A percentile compares a stretch with the other conserved stretches of the same genome.
These are phyloP conservation scores for Cryptosporidium tyzzeri DNA, from an alignment of 169 alveolate genomes.

Conservation along the genomic window DNA sequence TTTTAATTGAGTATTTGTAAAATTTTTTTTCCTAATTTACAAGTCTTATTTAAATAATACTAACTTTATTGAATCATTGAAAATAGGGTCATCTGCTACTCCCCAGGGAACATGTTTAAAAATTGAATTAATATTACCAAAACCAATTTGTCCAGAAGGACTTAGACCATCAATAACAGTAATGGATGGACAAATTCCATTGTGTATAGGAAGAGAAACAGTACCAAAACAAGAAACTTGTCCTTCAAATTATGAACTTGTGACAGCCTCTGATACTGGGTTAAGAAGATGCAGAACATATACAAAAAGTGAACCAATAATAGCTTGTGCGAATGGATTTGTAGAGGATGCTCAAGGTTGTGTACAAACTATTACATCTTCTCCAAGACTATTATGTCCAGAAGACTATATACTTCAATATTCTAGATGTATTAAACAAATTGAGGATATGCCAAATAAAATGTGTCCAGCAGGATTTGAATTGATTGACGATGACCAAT, in stretches of 20 bases:
- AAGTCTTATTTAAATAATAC: not conserved
- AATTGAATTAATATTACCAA: constrained; percentile 53
- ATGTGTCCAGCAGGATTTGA: constrained; percentile 75
- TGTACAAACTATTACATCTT: constrained; percentile 42
- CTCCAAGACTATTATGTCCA: constrained; percentile 61
- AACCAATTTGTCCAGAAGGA: constrained; percentile 65
- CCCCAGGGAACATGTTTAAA: constrained; percentile 69
- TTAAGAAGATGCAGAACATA: constrained; percentile 71
- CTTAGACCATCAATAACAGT: constrained; percentile 42
- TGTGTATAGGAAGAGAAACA: constrained; percentile 61
- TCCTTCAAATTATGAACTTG: constrained; percentile 70
- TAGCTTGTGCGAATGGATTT: constrained; percentile 71
- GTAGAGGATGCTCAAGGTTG: constrained; percentile 67
- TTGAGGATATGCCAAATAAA: constrained; percentile 73
- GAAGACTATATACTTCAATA: constrained; percentile 69
- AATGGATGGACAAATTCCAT: constrained; percentile 67
- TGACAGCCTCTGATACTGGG: constrained; percentile 67
- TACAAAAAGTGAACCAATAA: constrained; percentile 68
- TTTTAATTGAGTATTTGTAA: not conserved
- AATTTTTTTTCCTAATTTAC: not conserved
- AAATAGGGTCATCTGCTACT: constrained; percentile 56
- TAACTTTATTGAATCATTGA: not conserved
- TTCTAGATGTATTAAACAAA: constrained; percentile 66
- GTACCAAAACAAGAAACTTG: constrained; percentile 75
- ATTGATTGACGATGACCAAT: constrained; percentile 62